A percentile compares a stretch with the other conserved stretches of the same genome.
phyloP scores from a whole-genome alignment of 345 rosid species.

The Xanthoceras sorbifolium region DNA sequence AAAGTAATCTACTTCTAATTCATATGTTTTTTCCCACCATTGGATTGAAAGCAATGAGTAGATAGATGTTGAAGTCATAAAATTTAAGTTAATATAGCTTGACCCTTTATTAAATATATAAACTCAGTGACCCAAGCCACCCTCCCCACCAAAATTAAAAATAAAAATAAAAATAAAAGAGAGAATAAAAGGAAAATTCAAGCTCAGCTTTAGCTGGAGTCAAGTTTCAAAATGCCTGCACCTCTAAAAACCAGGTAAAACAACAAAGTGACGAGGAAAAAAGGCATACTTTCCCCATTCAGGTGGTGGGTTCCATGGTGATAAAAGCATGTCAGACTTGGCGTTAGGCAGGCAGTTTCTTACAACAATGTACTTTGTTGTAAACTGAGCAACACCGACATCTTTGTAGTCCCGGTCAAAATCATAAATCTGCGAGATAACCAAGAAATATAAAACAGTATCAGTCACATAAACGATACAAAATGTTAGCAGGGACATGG shows the following conservation, averaged over 20 bases:
- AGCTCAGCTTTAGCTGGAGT: not conserved
- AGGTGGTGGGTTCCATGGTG: slow-evolving; percentile 96
- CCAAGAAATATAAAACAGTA: slow-evolving; percentile 16
- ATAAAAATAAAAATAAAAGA: too few species aligned
- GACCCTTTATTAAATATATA: not conserved
- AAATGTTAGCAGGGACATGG: slow-evolving; percentile 2
- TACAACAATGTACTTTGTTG: slow-evolving; percentile 79
- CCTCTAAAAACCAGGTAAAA: slow-evolving; percentile 4
- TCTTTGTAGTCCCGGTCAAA: slow-evolving; percentile 99
- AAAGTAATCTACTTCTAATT: too few species aligned
- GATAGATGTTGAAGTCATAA: too few species aligned
- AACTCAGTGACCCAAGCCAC: not conserved
- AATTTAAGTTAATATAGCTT: too few species aligned
- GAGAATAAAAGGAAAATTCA: not conserved
- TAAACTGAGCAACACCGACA: slow-evolving; percentile 89
- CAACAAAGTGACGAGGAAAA: slow-evolving; percentile 17
- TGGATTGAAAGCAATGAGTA: too few species aligned
- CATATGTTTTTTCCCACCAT: too few species aligned
- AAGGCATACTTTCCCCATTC: slow-evolving; percentile 94
- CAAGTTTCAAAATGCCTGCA: not conserved
- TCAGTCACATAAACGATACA: slow-evolving; percentile 19
- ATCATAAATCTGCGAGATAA: slow-evolving; percentile 72
- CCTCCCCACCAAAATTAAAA: too few species aligned
- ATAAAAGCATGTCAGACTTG: slow-evolving; percentile 87
- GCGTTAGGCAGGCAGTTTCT: slow-evolving; percentile 81